Base-by-base conservation (phyloP, 139 green algal species). In the Coelastrella sp. region DNA sequence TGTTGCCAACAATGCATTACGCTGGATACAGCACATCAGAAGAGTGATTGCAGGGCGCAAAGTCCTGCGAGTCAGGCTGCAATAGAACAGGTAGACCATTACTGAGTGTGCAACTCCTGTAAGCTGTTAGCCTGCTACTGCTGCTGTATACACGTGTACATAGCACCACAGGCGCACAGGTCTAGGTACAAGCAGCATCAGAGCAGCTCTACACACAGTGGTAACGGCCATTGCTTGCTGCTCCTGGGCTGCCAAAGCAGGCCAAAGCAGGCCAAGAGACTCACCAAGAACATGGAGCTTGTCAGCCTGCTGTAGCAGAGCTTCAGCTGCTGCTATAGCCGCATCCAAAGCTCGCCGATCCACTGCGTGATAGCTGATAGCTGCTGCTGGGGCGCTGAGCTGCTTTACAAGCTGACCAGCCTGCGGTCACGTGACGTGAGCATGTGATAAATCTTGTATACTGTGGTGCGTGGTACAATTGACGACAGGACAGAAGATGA, bases 351-450 rank as follows among this genome's bases (percentile, higher is more conserved):
- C 17, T 20, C 7, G 22, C 5, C 68, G 54, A 47, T 88, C 83
- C 23, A 61, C 68, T 68, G 83, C 83, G 14, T 65, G 66, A 54
- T 80, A 88, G 66, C 20, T 73, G 32, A 88, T 11, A 4, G 83
- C 83, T 68, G 83, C 68, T 22, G 68, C 83, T 68, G 54, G 86
- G 64, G 92, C 65, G n/a, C 59, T 22, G 59, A 90, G 75, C 57
- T 87, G 79, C 65, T 61, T 11, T 11, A 65, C 76, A 71, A 91
- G 78, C 79, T 83, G 65, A 0, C 47, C 74, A 7, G 65, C 56
- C 76, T 94, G 54, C 89, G 86, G 66, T 16, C 64, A n/a, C 23
- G 7, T 13, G 68, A 75, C 5, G 5, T 22, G 0, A 22, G 7
- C 14, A 75, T 75, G 13, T 22, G 68, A 75, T 47, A 47, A 1